phyloP scores from a whole-genome alignment of 306 rosid species.

The Quercus glauca region DNA sequence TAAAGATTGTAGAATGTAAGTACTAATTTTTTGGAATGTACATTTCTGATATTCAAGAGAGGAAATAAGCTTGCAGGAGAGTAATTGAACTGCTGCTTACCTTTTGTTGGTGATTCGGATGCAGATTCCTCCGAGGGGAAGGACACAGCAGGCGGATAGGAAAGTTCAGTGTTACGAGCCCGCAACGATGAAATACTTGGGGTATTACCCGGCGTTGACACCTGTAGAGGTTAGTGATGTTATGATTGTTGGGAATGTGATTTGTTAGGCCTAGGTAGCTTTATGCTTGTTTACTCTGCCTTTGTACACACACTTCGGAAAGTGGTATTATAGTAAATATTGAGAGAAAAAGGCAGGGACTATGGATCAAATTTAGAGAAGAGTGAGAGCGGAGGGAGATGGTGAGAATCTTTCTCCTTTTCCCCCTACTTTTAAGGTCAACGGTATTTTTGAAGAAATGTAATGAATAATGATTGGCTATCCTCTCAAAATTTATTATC shows the following conservation, averaged over 20 bases:
- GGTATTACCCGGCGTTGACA: slow-evolving; percentile 67
- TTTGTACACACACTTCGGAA: background rate
- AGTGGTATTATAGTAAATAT: background rate
- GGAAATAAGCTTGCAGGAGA: background rate
- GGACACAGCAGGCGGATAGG: slow-evolving; percentile 60
- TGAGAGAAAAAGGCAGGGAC: background rate
- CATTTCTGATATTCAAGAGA: background rate
- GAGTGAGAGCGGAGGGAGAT: background rate
- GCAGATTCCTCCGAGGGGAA: slow-evolving; percentile 89
- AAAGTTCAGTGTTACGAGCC: slow-evolving; percentile 93
- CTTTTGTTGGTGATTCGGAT: slow-evolving; percentile 17
- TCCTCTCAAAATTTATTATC: background rate
- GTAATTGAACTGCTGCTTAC: background rate
- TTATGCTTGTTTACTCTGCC: background rate
- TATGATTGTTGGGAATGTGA: slow-evolving; percentile 18
- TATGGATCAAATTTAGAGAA: background rate
- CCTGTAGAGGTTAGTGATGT: slow-evolving; percentile 60
- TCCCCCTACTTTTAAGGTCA: background rate
- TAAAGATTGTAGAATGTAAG: background rate
- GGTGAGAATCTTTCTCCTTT: background rate
- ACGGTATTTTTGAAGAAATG: no score
- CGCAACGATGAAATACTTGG: slow-evolving; percentile 94
- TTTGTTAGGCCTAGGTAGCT: background rate
- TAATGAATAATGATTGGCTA: background rate
- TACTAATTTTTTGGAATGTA: background rate